Evolutionary conservation across 164 flowering plant species (phyloP).

Genomic region (Chloranthus sessilifolius): DNA sequence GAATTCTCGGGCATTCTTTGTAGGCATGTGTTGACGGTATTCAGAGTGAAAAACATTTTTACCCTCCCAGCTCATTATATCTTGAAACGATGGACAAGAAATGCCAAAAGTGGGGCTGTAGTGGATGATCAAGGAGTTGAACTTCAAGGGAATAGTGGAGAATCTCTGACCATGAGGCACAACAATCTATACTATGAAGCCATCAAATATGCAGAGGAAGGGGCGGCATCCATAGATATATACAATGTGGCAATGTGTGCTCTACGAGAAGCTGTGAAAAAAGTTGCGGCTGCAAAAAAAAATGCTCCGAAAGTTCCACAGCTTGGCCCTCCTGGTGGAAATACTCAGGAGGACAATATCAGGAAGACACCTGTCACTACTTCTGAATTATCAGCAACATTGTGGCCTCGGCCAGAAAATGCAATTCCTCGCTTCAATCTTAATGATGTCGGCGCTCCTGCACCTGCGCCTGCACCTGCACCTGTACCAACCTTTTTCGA

Average conservation of each 20-base stretch:
- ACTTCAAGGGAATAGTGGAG: constrained; percentile 27
- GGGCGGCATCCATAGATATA: constrained; percentile 51
- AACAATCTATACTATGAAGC: constrained; percentile 66
- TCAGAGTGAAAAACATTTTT: background rate
- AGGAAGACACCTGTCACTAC: constrained; percentile 19
- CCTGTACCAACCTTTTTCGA: too few species aligned
- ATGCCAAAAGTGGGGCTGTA: constrained; percentile 1
- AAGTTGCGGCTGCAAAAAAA: constrained; percentile 39
- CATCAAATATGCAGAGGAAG: constrained; percentile 77
- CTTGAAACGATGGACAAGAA: constrained; percentile 5
- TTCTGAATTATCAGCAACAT: constrained; percentile 20
- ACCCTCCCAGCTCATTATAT: constrained; percentile 6
- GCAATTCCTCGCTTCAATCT: constrained; percentile 7
- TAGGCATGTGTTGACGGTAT: constrained; percentile 6
- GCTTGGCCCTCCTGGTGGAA: constrained; percentile 31
- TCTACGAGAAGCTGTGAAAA: constrained; percentile 48
- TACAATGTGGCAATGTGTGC: constrained; percentile 52
- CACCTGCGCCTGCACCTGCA: constrained; percentile 21
- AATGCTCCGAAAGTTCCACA: constrained; percentile 39
- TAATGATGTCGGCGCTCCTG: constrained; percentile 18
- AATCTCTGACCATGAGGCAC: constrained; percentile 44
- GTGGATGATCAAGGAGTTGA: constrained; percentile 10
- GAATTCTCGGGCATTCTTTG: constrained; percentile 9
- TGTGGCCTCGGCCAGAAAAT: constrained; percentile 39
- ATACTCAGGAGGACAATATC: constrained; percentile 24